phyloP scores from a whole-genome alignment of 2,329 filamentous ascomycete species.

The Beauveria sp. region DNA sequence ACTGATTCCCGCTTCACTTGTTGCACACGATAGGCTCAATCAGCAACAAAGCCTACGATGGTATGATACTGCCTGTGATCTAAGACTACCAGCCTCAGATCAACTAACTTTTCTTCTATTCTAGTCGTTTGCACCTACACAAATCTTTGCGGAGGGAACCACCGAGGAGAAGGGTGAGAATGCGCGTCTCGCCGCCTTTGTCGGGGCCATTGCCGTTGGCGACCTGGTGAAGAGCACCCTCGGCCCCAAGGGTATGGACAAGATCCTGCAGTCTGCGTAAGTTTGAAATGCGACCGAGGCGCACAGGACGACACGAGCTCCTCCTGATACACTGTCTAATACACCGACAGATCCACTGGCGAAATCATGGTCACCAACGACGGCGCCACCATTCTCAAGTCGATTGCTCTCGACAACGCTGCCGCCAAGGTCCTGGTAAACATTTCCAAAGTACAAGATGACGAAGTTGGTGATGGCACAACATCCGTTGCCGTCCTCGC shows the following conservation, averaged over 20 bases:
- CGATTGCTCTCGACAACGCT: constrained; percentile 96
- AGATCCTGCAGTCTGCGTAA: constrained; percentile 91
- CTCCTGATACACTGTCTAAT: constrained; percentile 16
- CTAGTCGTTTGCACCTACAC: constrained; percentile 73
- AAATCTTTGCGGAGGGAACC: constrained; percentile 96
- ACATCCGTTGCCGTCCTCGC: constrained; percentile 96
- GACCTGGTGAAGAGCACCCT: constrained; percentile 96
- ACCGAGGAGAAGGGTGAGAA: constrained; percentile 98
- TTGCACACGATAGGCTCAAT: constrained; percentile 5
- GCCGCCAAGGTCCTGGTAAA: constrained; percentile 98
- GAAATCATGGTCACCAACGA: constrained; percentile 99
- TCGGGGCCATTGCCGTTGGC: constrained; percentile 94
- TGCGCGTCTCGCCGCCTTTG: constrained; percentile 95
- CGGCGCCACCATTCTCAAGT: constrained; percentile 95
- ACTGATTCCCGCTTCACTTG: constrained; percentile 6
- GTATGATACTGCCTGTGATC: neutral
- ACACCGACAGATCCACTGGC: constrained; percentile 65
- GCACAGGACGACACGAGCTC: constrained; percentile 6
- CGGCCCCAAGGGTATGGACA: constrained; percentile 98
- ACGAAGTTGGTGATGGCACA: constrained; percentile 96
- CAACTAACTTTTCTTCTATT: constrained; percentile 14
- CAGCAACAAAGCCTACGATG: constrained; percentile 5
- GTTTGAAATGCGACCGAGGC: constrained; percentile 25
- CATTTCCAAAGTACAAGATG: constrained; percentile 98
- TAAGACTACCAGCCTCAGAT: neutral